Percentiles rank a stretch among this genome's conserved stretches.
These are phyloP conservation scores for Acanthamoeba quina DNA, from an alignment of 208 protist genomes.

Conservation along the genomic window DNA sequence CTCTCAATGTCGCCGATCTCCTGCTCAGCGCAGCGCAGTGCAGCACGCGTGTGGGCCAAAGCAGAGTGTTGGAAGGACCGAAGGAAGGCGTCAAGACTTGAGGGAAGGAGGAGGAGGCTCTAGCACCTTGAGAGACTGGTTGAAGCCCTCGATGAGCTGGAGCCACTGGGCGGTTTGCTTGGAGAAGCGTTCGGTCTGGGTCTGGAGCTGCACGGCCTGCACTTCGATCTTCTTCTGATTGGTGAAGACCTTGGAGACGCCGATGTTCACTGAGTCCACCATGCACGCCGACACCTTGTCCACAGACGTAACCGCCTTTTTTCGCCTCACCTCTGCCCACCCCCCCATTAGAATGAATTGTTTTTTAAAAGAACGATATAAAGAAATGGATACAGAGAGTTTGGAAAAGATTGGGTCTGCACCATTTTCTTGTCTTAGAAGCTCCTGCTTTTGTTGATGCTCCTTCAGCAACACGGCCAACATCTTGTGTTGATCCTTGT, in stretches of 20 bases:
- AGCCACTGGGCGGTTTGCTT: slow-evolving; percentile 74
- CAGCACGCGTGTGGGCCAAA: background rate
- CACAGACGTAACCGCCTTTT: slow-evolving; percentile 60
- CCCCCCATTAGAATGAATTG: background rate
- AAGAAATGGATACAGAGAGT: background rate
- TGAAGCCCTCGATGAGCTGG: slow-evolving; percentile 75
- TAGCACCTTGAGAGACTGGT: slow-evolving; percentile 74
- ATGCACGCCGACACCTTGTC: slow-evolving; percentile 61
- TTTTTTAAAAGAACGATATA: background rate
- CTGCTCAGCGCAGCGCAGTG: background rate
- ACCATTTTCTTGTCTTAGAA: slow-evolving; percentile 71
- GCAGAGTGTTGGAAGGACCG: background rate
- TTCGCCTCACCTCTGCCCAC: slow-evolving; percentile 59
- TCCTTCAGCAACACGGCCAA: slow-evolving; percentile 71
- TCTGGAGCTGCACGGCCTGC: slow-evolving; percentile 71
- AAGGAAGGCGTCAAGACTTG: background rate
- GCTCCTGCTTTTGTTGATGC: slow-evolving; percentile 73
- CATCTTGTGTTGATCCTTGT: background rate
- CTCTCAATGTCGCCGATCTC: slow-evolving; percentile 76
- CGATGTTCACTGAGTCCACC: slow-evolving; percentile 77
- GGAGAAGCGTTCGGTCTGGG: slow-evolving; percentile 67
- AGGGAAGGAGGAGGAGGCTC: background rate
- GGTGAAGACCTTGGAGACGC: slow-evolving; percentile 72
- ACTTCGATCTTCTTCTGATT: slow-evolving; percentile 76
- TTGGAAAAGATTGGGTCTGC: background rate